phyloP scores from a whole-genome alignment of 2,329 filamentous ascomycete genomes.

The Capronia americana region DNA sequence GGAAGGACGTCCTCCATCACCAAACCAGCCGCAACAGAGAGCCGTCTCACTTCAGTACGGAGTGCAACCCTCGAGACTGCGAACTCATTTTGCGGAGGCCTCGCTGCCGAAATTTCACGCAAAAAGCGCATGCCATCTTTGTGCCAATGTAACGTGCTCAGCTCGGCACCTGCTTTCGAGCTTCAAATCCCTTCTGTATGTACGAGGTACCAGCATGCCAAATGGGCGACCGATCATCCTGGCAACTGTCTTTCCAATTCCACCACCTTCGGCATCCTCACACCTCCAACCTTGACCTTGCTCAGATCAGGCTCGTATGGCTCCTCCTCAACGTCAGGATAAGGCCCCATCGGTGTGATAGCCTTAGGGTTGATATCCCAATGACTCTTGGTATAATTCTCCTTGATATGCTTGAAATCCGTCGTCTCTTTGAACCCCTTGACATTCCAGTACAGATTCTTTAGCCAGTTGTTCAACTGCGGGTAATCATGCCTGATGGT shows the following conservation, averaged over 20 bases:
- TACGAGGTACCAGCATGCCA: not conserved
- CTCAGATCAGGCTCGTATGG: slow-evolving; percentile 58
- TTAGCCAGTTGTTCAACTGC: slow-evolving; percentile 66
- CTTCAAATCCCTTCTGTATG: not conserved
- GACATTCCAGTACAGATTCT: slow-evolving; percentile 64
- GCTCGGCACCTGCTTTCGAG: not conserved
- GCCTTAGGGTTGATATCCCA: slow-evolving; percentile 64
- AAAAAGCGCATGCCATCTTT: not conserved
- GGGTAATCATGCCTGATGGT: slow-evolving; percentile 67
- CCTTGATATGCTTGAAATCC: slow-evolving; percentile 71
- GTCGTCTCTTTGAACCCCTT: slow-evolving; percentile 64
- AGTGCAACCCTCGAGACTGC: not conserved
- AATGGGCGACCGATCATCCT: slow-evolving; percentile 3
- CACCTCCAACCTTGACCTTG: slow-evolving; percentile 56
- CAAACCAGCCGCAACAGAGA: not conserved
- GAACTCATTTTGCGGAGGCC: not conserved
- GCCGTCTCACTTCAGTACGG: not conserved
- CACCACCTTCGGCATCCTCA: slow-evolving; percentile 43
- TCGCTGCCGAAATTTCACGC: not conserved
- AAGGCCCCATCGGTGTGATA: slow-evolving; percentile 69
- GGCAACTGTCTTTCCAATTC: slow-evolving; percentile 35
- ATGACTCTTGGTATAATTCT: slow-evolving; percentile 70
- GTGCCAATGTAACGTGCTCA: not conserved
- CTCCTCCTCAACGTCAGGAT: slow-evolving; percentile 59
- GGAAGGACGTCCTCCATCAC: not conserved